Base-by-base conservation (phyloP, 208 protist species). In the Acanthamoeba royreba region DNA sequence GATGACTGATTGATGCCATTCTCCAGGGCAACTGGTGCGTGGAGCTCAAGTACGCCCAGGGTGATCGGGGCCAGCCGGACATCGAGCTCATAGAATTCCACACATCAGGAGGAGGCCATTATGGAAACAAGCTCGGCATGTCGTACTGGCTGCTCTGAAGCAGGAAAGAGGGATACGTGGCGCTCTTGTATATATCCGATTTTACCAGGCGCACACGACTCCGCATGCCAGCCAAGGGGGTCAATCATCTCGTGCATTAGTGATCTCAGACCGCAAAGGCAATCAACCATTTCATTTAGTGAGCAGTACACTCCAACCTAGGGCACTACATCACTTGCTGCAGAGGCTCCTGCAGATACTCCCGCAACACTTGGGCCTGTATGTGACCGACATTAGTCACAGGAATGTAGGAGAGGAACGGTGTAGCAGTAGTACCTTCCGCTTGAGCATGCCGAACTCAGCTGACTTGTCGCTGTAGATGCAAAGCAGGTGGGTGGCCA, bases 391-490 rank as follows among this genome's bases (percentile, higher is more conserved):
- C 3, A 47, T 31, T 28, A 4, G 66, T 5, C 38, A 22, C 9
- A 25, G 43, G 63, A 7, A 77, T 28, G 28, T n/a, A 25, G 35
- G 7, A 11, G 72, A 46, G 33, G 40, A 9, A 86, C n/a, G 25
- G 79, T 15, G 11, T 35, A 28, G 11, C 13, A 28, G 11, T 35
- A n/a, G 22, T 22, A 89, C 81, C 81, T 89, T 89, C 42, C 52
- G 43, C 81, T 89, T 89, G 81, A 89, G 81, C 81, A 89, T 89
- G 81, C 81, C 81, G 35, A 89, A 89, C 81, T 89, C 49, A 33
- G 81, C 81, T 3, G 81, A 47, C 49, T 66, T 89, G 81, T 89
- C 81, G 47, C 81, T 89, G 81, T 89, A 89, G 38, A 89, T 9
- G 49, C 81, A 89, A 28, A 89, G 81, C 9, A 89, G 52, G 49